These are phyloP conservation scores for Penicillium janthinellum DNA, from an alignment of 2,329 filamentous ascomycete species.

Conservation along the genomic window DNA sequence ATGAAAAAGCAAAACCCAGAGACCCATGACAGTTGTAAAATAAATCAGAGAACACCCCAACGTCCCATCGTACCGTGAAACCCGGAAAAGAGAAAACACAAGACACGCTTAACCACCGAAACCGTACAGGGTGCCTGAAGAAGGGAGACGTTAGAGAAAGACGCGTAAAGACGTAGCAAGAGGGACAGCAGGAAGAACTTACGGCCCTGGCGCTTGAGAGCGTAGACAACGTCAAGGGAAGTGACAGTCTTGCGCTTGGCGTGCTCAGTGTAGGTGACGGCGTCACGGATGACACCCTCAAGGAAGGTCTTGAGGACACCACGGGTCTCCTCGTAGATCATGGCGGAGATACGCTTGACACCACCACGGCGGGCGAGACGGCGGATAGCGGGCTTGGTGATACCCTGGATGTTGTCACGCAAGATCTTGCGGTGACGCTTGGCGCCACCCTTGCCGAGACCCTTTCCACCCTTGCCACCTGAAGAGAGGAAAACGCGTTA, in stretches of 20 bases:
- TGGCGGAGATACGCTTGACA: slow-evolving; percentile 99
- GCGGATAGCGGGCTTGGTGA: slow-evolving; percentile 97
- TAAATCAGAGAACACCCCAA: slow-evolving; percentile 47
- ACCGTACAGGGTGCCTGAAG: slow-evolving; percentile 72
- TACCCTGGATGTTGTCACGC: slow-evolving; percentile 99
- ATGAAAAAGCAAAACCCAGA: slow-evolving; percentile 45
- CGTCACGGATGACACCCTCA: slow-evolving; percentile 77
- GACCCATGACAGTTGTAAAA: slow-evolving; percentile 45
- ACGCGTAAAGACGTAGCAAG: not conserved
- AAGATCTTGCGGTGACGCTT: slow-evolving; percentile 99
- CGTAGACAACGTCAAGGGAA: slow-evolving; percentile 65
- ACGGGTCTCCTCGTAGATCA: slow-evolving; percentile 84
- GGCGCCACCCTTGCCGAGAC: slow-evolving; percentile 95
- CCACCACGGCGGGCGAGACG: slow-evolving; percentile 98
- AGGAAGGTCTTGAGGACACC: slow-evolving; percentile 84
- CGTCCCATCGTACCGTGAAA: slow-evolving; percentile 49
- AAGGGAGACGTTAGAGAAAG: slow-evolving; percentile 22
- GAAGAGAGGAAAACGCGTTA: slow-evolving; percentile 49
- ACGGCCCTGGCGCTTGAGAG: slow-evolving; percentile 65
- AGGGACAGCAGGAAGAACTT: slow-evolving; percentile 21
- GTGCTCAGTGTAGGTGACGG: slow-evolving; percentile 81
- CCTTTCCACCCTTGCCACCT: slow-evolving; percentile 97
- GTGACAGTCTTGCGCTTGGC: slow-evolving; percentile 66
- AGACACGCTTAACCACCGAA: slow-evolving; percentile 73
- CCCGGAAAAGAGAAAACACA: slow-evolving; percentile 43